A percentile compares a stretch with the other conserved stretches of the same genome.
Evolutionary conservation across 495 filamentous ascomycete species (phyloP).

Genomic region (Trichoderma gamsii): DNA sequence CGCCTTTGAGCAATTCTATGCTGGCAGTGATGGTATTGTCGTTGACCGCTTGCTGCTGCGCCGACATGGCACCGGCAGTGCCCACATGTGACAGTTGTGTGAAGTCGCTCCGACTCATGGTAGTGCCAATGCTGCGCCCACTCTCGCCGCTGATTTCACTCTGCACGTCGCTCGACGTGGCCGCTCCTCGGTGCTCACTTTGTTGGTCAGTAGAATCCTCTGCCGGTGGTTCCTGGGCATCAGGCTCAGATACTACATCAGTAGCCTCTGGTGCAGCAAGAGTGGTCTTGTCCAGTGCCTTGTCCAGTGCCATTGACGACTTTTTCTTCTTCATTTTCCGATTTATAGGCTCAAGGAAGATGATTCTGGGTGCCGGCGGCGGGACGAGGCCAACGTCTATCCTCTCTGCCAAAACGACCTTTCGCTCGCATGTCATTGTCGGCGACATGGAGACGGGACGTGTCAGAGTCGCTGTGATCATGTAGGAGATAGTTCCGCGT

Average conservation of each 20-base stretch:
- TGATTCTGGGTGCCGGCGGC: slow-evolving; percentile 60
- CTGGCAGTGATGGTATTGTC: slow-evolving; percentile 77
- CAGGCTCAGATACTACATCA: slow-evolving; percentile 26
- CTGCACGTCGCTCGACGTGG: slow-evolving; percentile 32
- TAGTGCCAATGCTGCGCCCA: slow-evolving; percentile 35
- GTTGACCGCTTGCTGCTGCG: slow-evolving; percentile 22
- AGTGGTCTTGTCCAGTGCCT: slow-evolving; percentile 7
- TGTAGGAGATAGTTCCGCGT: slow-evolving; percentile 85
- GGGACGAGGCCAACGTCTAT: slow-evolving; percentile 51
- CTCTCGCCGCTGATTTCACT: slow-evolving; percentile 45
- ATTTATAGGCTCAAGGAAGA: slow-evolving; percentile 72
- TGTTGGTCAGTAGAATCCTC: background rate
- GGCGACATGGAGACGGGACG: slow-evolving; percentile 81
- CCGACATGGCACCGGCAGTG: slow-evolving; percentile 16
- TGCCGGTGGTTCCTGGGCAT: slow-evolving; percentile 15
- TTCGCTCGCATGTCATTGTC: slow-evolving; percentile 68
- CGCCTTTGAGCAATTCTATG: slow-evolving; percentile 74
- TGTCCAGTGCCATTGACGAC: slow-evolving; percentile 17
- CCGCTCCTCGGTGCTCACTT: background rate
- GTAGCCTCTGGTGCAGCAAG: slow-evolving; percentile 22
- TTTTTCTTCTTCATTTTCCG: slow-evolving; percentile 50
- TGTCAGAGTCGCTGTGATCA: slow-evolving; percentile 82
- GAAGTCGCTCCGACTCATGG: slow-evolving; percentile 3
- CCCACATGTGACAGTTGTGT: slow-evolving; percentile 2
- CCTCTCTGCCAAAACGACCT: slow-evolving; percentile 70